Evolutionary conservation across 495 filamentous ascomycete species (phyloP), one percentile per base, ranked within the genome.

Genomic region (Penicillium nucicola): DNA sequence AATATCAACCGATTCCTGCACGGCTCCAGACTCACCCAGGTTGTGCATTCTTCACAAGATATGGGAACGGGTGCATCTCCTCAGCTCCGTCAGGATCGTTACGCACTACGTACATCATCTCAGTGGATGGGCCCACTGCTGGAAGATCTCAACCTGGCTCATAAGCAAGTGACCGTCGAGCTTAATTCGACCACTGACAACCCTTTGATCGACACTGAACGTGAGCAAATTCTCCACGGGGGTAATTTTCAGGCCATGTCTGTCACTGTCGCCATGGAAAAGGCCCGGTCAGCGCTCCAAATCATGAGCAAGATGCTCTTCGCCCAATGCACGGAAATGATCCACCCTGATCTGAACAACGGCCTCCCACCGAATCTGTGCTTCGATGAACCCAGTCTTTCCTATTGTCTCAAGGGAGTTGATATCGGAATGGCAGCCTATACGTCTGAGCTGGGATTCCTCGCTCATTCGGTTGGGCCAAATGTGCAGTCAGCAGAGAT

Each of bases 161-260:
- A n/a, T n/a, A n/a, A n/a, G n/a, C n/a, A n/a, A n/a, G n/a, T n/a
- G n/a, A n/a, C n/a, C n/a, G n/a, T n/a, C 4, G 84, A 87, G 52
- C 70, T 83, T 48, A 87, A 86, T 57, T 84, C 83, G 4, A 77
- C 81, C 0, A 79, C 78, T 3, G 84, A 87, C 51, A 87, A 87
- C 58, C 84, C 84, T 1, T 64, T 87, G 11, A 57, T 86, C 19
- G 75, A 86, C 43, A 53, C 60, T 3, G 31, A 40, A 4, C 46
- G 42, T 2, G 42, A 55, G 0, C 41, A 42, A 1, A 69, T 84
- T 15, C 74, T 80, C 53, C 74, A 78, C 34, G 83, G 83, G 15
- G 78, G 77, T 32, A 87, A 87, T 59, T 87, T 87, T 62, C 84
- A 86, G 50, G 84, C 83, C 0, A 62, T 60, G 0, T 65, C 76